Conservation (phyloP, 225 moss, liverwort and hornwort genomes). For the Bryoerythrophyllum caledonicum region DNA sequence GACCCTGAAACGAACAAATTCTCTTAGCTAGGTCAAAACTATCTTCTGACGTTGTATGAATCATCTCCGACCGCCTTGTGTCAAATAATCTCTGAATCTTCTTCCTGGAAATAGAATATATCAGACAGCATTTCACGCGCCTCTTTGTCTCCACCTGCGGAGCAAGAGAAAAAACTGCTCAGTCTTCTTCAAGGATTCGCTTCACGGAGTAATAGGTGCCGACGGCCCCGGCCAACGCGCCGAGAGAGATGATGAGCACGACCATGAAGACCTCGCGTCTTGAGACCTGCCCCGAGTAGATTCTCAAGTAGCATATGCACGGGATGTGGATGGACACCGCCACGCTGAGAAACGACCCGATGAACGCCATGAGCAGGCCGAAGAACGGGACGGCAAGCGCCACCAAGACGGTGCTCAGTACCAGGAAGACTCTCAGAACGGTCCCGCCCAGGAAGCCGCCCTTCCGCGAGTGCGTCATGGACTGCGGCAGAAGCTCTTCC, state of each 20-base stretch:
- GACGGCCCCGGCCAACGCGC: conserved; percentile 43
- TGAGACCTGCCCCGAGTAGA: conserved; percentile 44
- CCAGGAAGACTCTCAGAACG: conserved; percentile 53
- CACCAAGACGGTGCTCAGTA: conserved; percentile 58
- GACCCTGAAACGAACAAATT: background rate
- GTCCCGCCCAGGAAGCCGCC: conserved; percentile 47
- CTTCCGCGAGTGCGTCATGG: conserved; percentile 26
- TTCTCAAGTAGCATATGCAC: conserved; percentile 75
- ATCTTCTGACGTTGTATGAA: background rate
- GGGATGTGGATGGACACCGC: conserved; percentile 76
- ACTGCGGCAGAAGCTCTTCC: conserved; percentile 72
- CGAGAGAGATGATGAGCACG: conserved; percentile 46
- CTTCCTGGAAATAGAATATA: background rate
- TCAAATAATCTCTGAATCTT: background rate
- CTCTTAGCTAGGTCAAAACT: background rate
- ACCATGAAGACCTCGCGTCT: conserved; percentile 40
- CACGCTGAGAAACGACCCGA: conserved; percentile 80
- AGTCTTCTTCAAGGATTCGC: conserved; percentile 45
- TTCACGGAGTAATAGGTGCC: conserved; percentile 72
- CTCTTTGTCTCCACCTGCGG: background rate
- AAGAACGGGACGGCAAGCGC: conserved; percentile 76
- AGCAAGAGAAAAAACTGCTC: background rate
- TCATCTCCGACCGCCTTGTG: background rate
- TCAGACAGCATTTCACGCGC: too few relatives aligned
- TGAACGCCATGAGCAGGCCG: conserved; percentile 86